phyloP scores from a whole-genome alignment of 2,329 filamentous ascomycete genomes.

The Sordariomycetes sp. region DNA sequence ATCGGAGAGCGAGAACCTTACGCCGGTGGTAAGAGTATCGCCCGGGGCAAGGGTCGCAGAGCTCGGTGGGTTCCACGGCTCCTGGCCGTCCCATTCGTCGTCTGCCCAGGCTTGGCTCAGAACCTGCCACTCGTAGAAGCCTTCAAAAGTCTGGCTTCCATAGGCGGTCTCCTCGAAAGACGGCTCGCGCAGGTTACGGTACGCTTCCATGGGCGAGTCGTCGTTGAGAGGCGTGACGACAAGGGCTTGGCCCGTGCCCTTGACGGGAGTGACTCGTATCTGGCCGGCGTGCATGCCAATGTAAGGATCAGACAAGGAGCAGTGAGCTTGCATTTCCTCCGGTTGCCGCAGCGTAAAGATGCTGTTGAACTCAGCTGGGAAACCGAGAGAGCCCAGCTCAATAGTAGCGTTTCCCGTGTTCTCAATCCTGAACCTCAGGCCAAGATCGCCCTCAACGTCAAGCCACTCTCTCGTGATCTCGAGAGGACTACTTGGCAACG shows the following conservation, averaged over 20 bases:
- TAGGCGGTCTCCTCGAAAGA: slow-evolving; percentile 30
- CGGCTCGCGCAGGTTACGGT: slow-evolving; percentile 39
- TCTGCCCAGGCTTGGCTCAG: slow-evolving; percentile 44
- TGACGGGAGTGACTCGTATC: slow-evolving; percentile 41
- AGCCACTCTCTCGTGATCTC: slow-evolving; percentile 44
- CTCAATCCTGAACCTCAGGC: slow-evolving; percentile 38
- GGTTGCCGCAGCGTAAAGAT: slow-evolving; percentile 45
- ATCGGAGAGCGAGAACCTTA: slow-evolving; percentile 39
- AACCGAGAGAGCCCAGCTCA: slow-evolving; percentile 47
- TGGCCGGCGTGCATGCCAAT: slow-evolving; percentile 51
- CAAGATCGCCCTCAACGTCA: slow-evolving; percentile 35
- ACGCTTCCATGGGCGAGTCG: slow-evolving; percentile 43
- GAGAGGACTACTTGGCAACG: slow-evolving; percentile 28
- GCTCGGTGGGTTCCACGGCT: slow-evolving; percentile 47
- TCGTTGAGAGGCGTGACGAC: slow-evolving; percentile 42
- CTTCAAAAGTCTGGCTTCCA: slow-evolving; percentile 47
- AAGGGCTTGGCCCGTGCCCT: slow-evolving; percentile 41
- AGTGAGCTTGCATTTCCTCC: slow-evolving; percentile 36
- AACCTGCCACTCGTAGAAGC: slow-evolving; percentile 52
- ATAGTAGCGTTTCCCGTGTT: slow-evolving; percentile 30
- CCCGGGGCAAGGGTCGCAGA: slow-evolving; percentile 34
- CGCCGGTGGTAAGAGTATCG: slow-evolving; percentile 34
- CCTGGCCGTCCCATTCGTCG: slow-evolving; percentile 39
- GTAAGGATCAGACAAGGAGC: slow-evolving; percentile 49
- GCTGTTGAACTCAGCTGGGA: slow-evolving; percentile 53